Conservation (phyloP, 352 stramenopile genomes). For the Blastocystis sp. region DNA sequence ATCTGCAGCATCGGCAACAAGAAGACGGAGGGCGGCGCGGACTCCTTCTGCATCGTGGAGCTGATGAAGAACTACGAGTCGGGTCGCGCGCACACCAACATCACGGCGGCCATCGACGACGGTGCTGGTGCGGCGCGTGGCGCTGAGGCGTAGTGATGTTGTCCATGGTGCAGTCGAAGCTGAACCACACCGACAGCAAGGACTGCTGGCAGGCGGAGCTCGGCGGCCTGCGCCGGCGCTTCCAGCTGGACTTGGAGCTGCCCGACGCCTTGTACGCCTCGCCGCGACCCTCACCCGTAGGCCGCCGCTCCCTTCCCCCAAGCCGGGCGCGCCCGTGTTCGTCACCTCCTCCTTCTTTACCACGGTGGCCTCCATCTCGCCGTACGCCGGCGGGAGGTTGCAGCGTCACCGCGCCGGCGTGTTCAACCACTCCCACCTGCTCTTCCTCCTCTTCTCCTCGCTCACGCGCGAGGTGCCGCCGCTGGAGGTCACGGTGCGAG, state of each 20-base stretch:
- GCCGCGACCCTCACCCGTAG: background rate
- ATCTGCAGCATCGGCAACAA: conserved; percentile 11
- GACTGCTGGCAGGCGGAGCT: background rate
- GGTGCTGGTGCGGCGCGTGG: background rate
- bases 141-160: background rate
- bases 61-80: background rate
- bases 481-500: conserved; percentile 14
- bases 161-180: background rate
- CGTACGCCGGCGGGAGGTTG: background rate
- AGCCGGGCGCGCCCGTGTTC: conserved; percentile 2
- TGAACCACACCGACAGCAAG: background rate
- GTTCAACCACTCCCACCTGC: background rate
- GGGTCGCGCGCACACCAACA: background rate
- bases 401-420: background rate
- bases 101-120: background rate
- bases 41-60: background rate
- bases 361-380: background rate
- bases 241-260: background rate
- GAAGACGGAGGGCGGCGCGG: background rate
- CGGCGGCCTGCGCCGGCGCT: background rate
- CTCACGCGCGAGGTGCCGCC: conserved; percentile 24
- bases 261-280: background rate
- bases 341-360: background rate
- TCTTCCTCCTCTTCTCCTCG: conserved; percentile 28
- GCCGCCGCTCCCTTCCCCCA: background rate